phyloP scores from a whole-genome alignment of 441 rosid species.

The Geranium incanum region DNA sequence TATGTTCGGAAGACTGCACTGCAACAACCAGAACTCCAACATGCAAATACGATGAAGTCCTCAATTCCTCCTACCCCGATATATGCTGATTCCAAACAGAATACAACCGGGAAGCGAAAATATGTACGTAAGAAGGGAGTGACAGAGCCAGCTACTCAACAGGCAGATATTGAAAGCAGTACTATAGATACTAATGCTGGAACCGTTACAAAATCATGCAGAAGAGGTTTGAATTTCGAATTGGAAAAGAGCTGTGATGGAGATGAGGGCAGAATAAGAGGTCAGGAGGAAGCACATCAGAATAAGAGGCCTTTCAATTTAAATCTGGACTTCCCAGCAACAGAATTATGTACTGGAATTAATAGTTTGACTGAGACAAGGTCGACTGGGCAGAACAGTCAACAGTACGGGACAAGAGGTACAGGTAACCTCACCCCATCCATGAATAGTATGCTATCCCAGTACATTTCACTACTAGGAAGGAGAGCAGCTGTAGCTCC shows the following conservation, averaged over 20 bases:
- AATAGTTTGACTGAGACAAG: constrained; percentile 17
- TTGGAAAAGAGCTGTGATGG: constrained; percentile 33
- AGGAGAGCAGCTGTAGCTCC: constrained; percentile 19
- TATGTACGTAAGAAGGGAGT: constrained; percentile 42
- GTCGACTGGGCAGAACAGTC: constrained; percentile 30
- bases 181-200: constrained; percentile 22
- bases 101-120: constrained; percentile 51
- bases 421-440: constrained; percentile 21
- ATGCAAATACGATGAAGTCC: constrained; percentile 4
- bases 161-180: constrained; percentile 24
- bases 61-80: not conserved
- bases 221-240: constrained; percentile 53
- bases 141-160: constrained; percentile 38
- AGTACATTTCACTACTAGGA: constrained; percentile 21
- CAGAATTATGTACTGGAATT: constrained; percentile 24
- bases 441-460: constrained; percentile 28
- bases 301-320: constrained; percentile 15
- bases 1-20: constrained; percentile 19
- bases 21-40: constrained; percentile 12
- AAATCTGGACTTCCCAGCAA: constrained; percentile 24
- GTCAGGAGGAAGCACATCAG: constrained; percentile 25
- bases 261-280: constrained; percentile 16
- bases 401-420: constrained; percentile 26
- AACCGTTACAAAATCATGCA: constrained; percentile 41
- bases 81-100: constrained; percentile 25